Evolutionary conservation across 2,329 filamentous ascomycete species (phyloP), one percentile per base, ranked within the genome.

Genomic region (Dryadomyces quercus-mongolicae): DNA sequence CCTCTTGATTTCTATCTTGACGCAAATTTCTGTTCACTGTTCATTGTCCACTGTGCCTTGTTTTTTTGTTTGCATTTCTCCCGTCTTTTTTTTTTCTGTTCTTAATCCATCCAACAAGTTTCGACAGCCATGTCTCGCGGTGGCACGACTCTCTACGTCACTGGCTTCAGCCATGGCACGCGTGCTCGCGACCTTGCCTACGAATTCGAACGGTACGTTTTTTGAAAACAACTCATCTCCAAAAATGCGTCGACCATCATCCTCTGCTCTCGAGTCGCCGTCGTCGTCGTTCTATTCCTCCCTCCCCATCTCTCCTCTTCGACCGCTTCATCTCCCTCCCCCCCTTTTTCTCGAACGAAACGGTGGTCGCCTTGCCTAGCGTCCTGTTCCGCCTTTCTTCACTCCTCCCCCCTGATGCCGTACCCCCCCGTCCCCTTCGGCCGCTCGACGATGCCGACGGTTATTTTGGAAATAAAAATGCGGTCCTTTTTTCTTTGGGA

Each of bases 151-250:
- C 88, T 97, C 64, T 97, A 97, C 78, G 92, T 97, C 73, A 95
- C 91, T 68, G 93, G 93, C 81, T 98, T 98, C 74, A 94, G 92
- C 81, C 90, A 95, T 74, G 90, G 92, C 72, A 96, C 92, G 72
- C 89, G 93, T 78, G 90, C 93, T 72, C 89, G 93, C 83, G 91
- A 98, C 80, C 88, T 97, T 72, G 90, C 92, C 78, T 96, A 95
- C 87, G 92, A 97, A 81, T 97, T 97, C 87, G 92, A 97, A 91
- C 90, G 92, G 89, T 96, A 95, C 83, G 91, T 95, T 52, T 53
- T 43, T n/a, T 57, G 16, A 40, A 40, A 40, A 40, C 36, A 40
- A 16, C 36, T 40, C 36, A 40, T 40, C 36, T 40, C 36, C 36
- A 40, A 40, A 38, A 40, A 40, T 40, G 10, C 36, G 15, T 40